Percentiles rank a stretch among this genome's conserved stretches.
Evolutionary conservation across 352 stramenopile species (phyloP).

Genomic region (Phytopythium montanum): DNA sequence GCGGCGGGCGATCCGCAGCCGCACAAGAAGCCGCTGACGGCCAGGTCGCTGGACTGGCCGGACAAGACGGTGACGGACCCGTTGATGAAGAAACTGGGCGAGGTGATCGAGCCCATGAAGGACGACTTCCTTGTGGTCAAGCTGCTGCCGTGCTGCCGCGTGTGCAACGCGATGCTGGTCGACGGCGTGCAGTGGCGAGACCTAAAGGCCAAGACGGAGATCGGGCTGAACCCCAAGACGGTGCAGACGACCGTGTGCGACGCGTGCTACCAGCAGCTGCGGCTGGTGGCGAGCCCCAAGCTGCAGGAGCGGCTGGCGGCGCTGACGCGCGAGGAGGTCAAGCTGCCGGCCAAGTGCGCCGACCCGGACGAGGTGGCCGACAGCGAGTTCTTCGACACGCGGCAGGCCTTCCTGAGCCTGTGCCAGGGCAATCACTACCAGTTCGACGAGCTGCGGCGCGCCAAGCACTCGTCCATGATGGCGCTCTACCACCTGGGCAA

Average conservation of each 20-base stretch:
- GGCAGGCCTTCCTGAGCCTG: constrained; percentile 97
- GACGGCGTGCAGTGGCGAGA: constrained; percentile 68
- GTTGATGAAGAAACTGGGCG: constrained; percentile 83
- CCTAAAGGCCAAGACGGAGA: constrained; percentile 53
- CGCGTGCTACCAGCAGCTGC: constrained; percentile 70
- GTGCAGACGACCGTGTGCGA: constrained; percentile 79
- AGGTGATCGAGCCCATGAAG: constrained; percentile 89
- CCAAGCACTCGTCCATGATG: constrained; percentile 99
- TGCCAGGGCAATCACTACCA: constrained; percentile 98
- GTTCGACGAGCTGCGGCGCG: constrained; percentile 97
- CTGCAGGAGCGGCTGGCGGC: constrained; percentile 45
- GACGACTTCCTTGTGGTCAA: constrained; percentile 89
- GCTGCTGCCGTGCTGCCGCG: constrained; percentile 73
- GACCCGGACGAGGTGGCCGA: constrained; percentile 84
- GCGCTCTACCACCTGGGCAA: constrained; percentile 98
- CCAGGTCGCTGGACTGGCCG: constrained; percentile 59
- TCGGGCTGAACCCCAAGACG: constrained; percentile 55
- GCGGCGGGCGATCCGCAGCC: constrained; percentile 13
- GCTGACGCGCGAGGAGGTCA: constrained; percentile 53
- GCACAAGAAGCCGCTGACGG: constrained; percentile 19
- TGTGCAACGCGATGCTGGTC: constrained; percentile 77
- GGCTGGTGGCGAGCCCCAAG: constrained; percentile 38
- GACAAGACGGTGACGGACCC: constrained; percentile 69
- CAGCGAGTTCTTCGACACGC: constrained; percentile 94
- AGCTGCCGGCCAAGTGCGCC: constrained; percentile 64